Conservation (phyloP, 1,284 basidiomycete species). For the Sparassis latifolia region DNA sequence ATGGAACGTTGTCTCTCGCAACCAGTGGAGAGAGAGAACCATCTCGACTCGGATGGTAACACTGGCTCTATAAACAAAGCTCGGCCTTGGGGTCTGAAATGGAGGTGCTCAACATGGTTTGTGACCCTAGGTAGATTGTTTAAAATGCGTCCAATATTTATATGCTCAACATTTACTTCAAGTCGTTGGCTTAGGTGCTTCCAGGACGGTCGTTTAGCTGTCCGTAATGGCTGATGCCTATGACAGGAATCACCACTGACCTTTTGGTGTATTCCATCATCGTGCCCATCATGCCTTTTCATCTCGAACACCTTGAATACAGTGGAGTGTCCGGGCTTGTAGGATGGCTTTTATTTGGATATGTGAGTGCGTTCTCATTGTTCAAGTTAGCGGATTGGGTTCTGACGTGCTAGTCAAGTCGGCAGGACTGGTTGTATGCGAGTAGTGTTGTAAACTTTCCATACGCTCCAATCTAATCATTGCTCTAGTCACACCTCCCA, state of each 20-base stretch:
- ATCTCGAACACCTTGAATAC: conserved; percentile 52
- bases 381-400: background rate
- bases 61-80: too few relatives aligned
- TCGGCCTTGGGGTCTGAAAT: conserved; percentile 18
- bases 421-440: conserved; percentile 27
- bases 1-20: too few relatives aligned
- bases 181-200: too few relatives aligned
- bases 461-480: background rate
- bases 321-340: conserved; percentile 47
- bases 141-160: background rate
- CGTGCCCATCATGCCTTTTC: conserved; percentile 73
- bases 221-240: background rate
- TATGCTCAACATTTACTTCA: too few relatives aligned
- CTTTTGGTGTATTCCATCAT: conserved; percentile 63
- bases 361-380: conserved; percentile 30
- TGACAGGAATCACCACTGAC: conserved; percentile 55
- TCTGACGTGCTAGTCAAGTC: conserved; percentile 17
- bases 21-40: too few relatives aligned
- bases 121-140: conserved; percentile 17
- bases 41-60: too few relatives aligned
- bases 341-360: conserved; percentile 65
- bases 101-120: conserved; percentile 28
- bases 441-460: conserved; percentile 5
- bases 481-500: conserved; percentile 56
- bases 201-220: too few relatives aligned